Conservation (phyloP, 148 eudicot species). For the Vaccinium corymbosum region DNA sequence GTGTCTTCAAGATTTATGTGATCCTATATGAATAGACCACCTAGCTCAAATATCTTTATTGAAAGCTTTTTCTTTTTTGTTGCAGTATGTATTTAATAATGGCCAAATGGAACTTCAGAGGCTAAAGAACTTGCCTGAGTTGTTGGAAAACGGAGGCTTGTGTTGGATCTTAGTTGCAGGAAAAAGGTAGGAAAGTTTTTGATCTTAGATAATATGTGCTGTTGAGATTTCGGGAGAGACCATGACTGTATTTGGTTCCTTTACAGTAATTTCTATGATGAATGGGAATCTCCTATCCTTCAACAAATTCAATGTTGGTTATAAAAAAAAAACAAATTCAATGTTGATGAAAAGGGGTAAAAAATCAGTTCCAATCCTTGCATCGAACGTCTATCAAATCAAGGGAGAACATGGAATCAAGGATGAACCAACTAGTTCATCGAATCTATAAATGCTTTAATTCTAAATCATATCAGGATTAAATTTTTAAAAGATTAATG, state of each 20-base stretch:
- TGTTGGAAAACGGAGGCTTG: conserved; percentile 76
- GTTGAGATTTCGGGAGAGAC: neutral
- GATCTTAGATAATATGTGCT: neutral
- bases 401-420: too few species aligned
- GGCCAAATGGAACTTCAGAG: conserved; percentile 85
- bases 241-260: neutral
- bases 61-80: conserved; percentile 15
- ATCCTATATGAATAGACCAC: neutral
- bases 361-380: neutral
- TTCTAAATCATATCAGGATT: neutral
- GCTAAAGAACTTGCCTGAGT: conserved; percentile 64
- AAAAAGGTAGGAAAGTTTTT: conserved; percentile 56
- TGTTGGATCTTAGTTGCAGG: conserved; percentile 95
- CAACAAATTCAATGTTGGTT: neutral
- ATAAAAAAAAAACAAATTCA: neutral
- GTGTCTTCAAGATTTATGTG: neutral
- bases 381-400: neutral
- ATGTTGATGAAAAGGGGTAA: neutral
- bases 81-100: conserved; percentile 87
- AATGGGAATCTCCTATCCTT: neutral
- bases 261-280: neutral
- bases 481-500: neutral
- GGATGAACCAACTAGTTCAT: too few species aligned
- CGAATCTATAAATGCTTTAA: neutral
- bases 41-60: neutral